Percentiles rank a stretch among this genome's conserved stretches.
These are phyloP conservation scores for Linnemannia exigua DNA, from an alignment of 192 early-diverging fungal genomes.

Conservation along the genomic window DNA sequence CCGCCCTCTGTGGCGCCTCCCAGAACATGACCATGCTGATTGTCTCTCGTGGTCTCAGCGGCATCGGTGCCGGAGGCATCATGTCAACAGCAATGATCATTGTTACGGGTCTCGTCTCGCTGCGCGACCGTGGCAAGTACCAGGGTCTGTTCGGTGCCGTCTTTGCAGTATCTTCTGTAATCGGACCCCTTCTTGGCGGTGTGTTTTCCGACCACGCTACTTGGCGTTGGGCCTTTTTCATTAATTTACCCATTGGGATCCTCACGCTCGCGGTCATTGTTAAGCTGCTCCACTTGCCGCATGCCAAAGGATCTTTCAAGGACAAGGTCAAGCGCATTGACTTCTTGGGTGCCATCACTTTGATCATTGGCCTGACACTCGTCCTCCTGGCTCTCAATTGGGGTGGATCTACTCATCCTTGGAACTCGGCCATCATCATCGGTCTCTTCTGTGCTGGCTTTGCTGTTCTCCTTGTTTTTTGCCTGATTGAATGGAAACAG, in stretches of 20 bases:
- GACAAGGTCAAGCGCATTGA: slow-evolving; percentile 76
- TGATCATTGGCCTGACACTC: slow-evolving; percentile 65
- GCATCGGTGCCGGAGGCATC: slow-evolving; percentile 76
- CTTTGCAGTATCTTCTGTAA: slow-evolving; percentile 65
- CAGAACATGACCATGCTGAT: slow-evolving; percentile 71
- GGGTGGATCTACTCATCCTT: slow-evolving; percentile 77
- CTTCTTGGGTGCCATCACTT: slow-evolving; percentile 66
- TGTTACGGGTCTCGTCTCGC: slow-evolving; percentile 73
- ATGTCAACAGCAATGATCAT: slow-evolving; percentile 74
- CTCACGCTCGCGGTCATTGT: slow-evolving; percentile 57
- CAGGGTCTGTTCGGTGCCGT: slow-evolving; percentile 67
- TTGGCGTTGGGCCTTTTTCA: slow-evolving; percentile 75
- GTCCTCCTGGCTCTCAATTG: slow-evolving; percentile 80
- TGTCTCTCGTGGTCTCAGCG: slow-evolving; percentile 75
- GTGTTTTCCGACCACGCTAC: slow-evolving; percentile 65
- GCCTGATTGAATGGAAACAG: slow-evolving; percentile 72
- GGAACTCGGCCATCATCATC: slow-evolving; percentile 72
- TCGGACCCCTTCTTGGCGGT: slow-evolving; percentile 55
- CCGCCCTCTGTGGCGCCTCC: slow-evolving; percentile 72
- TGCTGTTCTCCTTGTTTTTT: slow-evolving; percentile 64
- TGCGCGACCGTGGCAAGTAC: slow-evolving; percentile 77
- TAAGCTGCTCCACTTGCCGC: slow-evolving; percentile 69
- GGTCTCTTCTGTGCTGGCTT: slow-evolving; percentile 69
- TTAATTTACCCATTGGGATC: slow-evolving; percentile 70
- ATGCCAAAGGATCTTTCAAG: slow-evolving; percentile 53